Conservation (phyloP, 805 yeast species). For the Candida manassasensis region DNA sequence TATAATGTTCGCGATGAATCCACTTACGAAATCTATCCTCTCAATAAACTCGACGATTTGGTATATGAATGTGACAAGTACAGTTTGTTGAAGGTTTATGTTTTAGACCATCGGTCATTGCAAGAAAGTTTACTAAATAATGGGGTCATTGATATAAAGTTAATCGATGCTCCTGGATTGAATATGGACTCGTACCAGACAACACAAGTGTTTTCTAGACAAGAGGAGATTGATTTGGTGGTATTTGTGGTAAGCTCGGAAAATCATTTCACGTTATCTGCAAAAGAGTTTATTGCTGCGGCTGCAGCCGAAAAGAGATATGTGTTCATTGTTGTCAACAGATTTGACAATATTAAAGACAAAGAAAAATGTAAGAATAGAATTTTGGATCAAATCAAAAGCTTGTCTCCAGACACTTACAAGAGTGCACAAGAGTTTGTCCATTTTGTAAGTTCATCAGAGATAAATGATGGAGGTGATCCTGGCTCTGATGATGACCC, state of each 20-base stretch:
- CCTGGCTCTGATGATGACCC: slow-evolving; percentile 27
- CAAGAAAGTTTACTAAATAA: slow-evolving; percentile 73
- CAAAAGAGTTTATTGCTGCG: slow-evolving; percentile 85
- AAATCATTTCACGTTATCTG: slow-evolving; percentile 90
- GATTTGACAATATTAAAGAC: slow-evolving; percentile 81
- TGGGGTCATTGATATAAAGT: slow-evolving; percentile 86
- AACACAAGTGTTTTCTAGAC: slow-evolving; percentile 89
- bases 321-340: slow-evolving; percentile 90
- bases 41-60: slow-evolving; percentile 59
- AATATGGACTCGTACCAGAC: slow-evolving; percentile 92
- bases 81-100: slow-evolving; percentile 72
- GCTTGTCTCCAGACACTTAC: slow-evolving; percentile 83
- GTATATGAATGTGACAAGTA: slow-evolving; percentile 73
- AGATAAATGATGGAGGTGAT: slow-evolving; percentile 36
- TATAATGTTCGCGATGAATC: slow-evolving; percentile 57
- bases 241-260: slow-evolving; percentile 96
- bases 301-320: slow-evolving; percentile 90
- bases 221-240: slow-evolving; percentile 94
- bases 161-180: slow-evolving; percentile 96
- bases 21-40: slow-evolving; percentile 53
- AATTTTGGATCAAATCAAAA: slow-evolving; percentile 80
- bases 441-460: slow-evolving; percentile 77
- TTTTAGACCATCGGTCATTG: slow-evolving; percentile 66
- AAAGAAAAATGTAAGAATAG: slow-evolving; percentile 71
- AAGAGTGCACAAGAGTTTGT: slow-evolving; percentile 88